Evolutionary conservation across 345 rosid species (phyloP).

Genomic region (Populus davidiana): DNA sequence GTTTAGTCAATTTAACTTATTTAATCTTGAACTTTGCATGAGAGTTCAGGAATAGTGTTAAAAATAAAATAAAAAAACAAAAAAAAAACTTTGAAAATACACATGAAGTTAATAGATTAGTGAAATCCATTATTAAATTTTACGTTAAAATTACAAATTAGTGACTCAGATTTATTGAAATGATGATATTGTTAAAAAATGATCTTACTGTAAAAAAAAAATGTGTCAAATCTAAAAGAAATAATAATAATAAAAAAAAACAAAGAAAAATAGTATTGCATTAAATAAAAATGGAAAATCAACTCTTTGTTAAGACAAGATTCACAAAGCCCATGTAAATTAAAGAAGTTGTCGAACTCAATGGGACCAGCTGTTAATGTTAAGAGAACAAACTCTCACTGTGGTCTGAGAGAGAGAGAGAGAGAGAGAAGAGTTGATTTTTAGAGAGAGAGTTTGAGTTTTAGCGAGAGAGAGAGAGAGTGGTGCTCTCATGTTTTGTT

Average conservation of each 20-base stretch:
- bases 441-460: neutral
- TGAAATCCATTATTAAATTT: no score
- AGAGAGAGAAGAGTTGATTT: neutral
- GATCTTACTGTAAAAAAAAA: no score
- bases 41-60: no score
- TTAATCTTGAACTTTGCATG: no score
- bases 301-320: neutral
- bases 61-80: no score
- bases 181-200: neutral
- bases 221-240: neutral
- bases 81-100: no score
- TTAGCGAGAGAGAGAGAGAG: neutral
- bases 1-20: no score
- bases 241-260: neutral
- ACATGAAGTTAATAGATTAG: no score
- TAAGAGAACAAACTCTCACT: neutral
- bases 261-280: neutral
- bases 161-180: no score
- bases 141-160: no score
- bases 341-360: slow-evolving; percentile 8
- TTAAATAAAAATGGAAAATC: slow-evolving; percentile 1
- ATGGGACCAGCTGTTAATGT: slow-evolving; percentile 12
- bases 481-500: neutral
- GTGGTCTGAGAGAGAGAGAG: neutral
- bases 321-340: neutral